These are phyloP conservation scores for Ustanciosporium gigantosporum DNA, from an alignment of 1,284 basidiomycete species.

Conservation along the genomic window DNA sequence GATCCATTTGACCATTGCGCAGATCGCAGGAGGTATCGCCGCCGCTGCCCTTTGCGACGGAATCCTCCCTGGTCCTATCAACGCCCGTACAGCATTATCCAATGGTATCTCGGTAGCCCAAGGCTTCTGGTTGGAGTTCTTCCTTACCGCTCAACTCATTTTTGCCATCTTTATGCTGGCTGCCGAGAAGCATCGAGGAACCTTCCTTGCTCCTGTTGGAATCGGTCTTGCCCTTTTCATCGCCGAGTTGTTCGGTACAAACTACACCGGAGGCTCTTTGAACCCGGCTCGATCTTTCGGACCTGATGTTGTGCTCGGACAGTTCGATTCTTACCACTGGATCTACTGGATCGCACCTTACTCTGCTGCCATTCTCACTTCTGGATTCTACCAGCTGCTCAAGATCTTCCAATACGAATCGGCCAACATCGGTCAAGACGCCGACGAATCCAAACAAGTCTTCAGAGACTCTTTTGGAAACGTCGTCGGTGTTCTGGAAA, in stretches of 20 bases:
- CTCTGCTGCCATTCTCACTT: conserved; percentile 30
- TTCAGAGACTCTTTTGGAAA: conserved; percentile 38
- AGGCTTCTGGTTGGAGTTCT: conserved; percentile 62
- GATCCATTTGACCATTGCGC: conserved; percentile 61
- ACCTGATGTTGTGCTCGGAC: conserved; percentile 31
- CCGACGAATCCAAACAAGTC: conserved; percentile 33
- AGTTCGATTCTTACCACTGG: conserved; percentile 38
- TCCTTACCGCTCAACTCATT: conserved; percentile 63
- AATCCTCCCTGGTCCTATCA: conserved; percentile 61
- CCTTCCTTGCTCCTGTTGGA: conserved; percentile 47
- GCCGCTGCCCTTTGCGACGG: conserved; percentile 62
- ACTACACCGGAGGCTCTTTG: conserved; percentile 49
- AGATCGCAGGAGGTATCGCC: conserved; percentile 64
- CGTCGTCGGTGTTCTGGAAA: conserved; percentile 36
- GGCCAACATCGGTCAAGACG: conserved; percentile 44
- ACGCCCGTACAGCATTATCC: conserved; percentile 61
- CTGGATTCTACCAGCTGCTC: conserved; percentile 38
- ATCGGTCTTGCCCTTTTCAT: conserved; percentile 50
- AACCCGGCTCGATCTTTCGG: conserved; percentile 52
- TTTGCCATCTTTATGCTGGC: conserved; percentile 63
- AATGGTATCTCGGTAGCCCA: conserved; percentile 47
- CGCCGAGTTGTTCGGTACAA: conserved; percentile 40
- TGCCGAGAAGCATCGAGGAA: conserved; percentile 64
- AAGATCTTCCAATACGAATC: conserved; percentile 43
- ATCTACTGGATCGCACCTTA: conserved; percentile 48